Evolutionary conservation across 2,329 filamentous ascomycete species (phyloP).

Genomic region (Ceratocystis papillata): DNA sequence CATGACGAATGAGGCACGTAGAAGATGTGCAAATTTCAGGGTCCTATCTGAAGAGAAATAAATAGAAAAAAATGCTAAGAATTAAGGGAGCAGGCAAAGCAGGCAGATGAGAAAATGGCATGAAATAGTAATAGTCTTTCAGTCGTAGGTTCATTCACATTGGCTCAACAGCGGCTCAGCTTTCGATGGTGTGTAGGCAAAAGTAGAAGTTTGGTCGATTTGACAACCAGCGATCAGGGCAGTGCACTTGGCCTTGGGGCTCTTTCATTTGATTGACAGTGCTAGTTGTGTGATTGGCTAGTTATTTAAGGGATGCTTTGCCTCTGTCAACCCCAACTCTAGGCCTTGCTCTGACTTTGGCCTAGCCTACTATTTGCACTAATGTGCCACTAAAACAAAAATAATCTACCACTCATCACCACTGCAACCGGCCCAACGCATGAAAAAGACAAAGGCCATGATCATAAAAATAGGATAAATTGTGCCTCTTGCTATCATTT

Average conservation of each 20-base stretch:
- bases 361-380: neutral
- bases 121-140: neutral
- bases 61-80: neutral
- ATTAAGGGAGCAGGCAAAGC: neutral
- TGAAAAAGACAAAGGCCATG: neutral
- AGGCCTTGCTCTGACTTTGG: neutral
- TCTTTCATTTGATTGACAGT: neutral
- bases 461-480: neutral
- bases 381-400: neutral
- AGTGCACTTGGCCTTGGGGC: neutral
- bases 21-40: neutral
- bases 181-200: neutral
- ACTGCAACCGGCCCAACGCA: neutral
- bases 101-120: neutral
- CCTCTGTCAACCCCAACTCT: neutral
- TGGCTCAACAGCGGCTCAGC: neutral
- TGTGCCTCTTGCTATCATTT: neutral
- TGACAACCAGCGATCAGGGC: constrained; percentile 3
- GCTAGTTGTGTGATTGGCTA: neutral
- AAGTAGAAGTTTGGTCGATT: neutral
- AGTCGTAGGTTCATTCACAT: no score
- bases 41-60: neutral
- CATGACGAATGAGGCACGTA: constrained; percentile 8
- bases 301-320: neutral
- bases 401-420: neutral